Evolutionary conservation across 306 rosid species (phyloP).

Genomic region (Purshia tridentata): DNA sequence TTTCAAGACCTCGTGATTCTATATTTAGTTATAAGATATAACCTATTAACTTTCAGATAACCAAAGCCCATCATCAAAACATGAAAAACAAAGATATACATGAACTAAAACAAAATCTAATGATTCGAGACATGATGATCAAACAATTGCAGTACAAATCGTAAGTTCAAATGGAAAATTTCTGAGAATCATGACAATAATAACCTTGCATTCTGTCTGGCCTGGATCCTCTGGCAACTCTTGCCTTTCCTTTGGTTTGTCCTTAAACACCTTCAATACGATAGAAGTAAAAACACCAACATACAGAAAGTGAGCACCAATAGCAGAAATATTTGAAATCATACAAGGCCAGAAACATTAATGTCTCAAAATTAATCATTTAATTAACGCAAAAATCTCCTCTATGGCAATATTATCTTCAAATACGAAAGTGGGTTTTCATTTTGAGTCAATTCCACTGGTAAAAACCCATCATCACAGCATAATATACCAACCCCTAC

Average conservation of each 20-base stretch:
- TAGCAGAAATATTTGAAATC: not conserved
- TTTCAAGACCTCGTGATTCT: not conserved
- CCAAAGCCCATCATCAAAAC: not conserved
- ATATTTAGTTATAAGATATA: not conserved
- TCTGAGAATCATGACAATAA: constrained; percentile 26
- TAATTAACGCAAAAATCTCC: not conserved
- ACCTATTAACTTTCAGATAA: not conserved
- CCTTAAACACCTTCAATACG: constrained; percentile 50
- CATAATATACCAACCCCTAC: not conserved
- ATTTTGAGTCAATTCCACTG: not conserved
- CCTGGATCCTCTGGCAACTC: constrained; percentile 55
- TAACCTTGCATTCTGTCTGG: constrained; percentile 90
- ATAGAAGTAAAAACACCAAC: constrained; percentile 22
- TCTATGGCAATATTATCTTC: not conserved
- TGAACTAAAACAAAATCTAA: not conserved
- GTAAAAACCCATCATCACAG: not conserved
- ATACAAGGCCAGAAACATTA: no score
- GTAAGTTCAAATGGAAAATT: constrained; percentile 20
- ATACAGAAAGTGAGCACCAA: constrained; percentile 26
- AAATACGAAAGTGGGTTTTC: not conserved
- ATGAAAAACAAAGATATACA: not conserved
- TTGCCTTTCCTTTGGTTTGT: constrained; percentile 51
- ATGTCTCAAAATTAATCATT: not conserved
- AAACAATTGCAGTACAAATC: constrained; percentile 2
- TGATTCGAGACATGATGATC: not conserved